These are phyloP conservation scores for Periconia macrospinosa DNA, from an alignment of 2,329 filamentous ascomycete genomes.

Conservation along the genomic window DNA sequence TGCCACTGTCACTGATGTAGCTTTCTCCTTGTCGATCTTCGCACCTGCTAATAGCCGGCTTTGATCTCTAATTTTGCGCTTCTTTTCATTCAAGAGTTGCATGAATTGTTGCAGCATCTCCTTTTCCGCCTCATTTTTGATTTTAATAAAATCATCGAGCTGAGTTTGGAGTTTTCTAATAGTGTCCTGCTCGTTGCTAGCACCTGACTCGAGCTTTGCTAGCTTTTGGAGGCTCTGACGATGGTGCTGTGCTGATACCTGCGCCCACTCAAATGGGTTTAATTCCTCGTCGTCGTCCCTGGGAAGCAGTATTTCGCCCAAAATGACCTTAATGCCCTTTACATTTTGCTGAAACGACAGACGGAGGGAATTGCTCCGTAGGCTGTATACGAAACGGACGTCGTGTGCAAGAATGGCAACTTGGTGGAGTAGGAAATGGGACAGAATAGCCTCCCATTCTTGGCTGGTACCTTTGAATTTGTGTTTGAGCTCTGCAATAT, in stretches of 20 bases:
- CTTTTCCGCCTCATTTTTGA: slow-evolving; percentile 69
- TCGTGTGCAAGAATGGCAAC: slow-evolving; percentile 51
- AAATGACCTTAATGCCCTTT: slow-evolving; percentile 66
- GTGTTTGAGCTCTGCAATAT: slow-evolving; percentile 33
- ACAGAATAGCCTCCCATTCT: slow-evolving; percentile 70
- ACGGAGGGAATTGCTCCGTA: slow-evolving; percentile 57
- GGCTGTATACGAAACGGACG: slow-evolving; percentile 61
- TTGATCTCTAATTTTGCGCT: slow-evolving; percentile 76
- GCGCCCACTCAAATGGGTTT: slow-evolving; percentile 72
- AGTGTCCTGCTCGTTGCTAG: slow-evolving; percentile 56
- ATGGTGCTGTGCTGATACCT: slow-evolving; percentile 56
- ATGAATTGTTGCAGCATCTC: slow-evolving; percentile 70
- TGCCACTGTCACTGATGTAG: slow-evolving; percentile 29
- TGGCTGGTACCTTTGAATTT: slow-evolving; percentile 44
- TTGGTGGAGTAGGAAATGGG: slow-evolving; percentile 57
- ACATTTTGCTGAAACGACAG: slow-evolving; percentile 66
- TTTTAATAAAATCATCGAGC: slow-evolving; percentile 65
- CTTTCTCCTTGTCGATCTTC: slow-evolving; percentile 46
- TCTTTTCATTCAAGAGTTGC: slow-evolving; percentile 75
- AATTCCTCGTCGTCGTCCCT: slow-evolving; percentile 62
- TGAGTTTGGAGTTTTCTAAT: slow-evolving; percentile 63
- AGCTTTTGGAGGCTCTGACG: slow-evolving; percentile 50
- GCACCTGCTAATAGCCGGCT: slow-evolving; percentile 62
- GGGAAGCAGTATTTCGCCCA: slow-evolving; percentile 65
- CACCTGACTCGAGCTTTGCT: slow-evolving; percentile 46